phyloP scores from a whole-genome alignment of 495 filamentous ascomycete genomes.

The Podospora pseudoanserina region DNA sequence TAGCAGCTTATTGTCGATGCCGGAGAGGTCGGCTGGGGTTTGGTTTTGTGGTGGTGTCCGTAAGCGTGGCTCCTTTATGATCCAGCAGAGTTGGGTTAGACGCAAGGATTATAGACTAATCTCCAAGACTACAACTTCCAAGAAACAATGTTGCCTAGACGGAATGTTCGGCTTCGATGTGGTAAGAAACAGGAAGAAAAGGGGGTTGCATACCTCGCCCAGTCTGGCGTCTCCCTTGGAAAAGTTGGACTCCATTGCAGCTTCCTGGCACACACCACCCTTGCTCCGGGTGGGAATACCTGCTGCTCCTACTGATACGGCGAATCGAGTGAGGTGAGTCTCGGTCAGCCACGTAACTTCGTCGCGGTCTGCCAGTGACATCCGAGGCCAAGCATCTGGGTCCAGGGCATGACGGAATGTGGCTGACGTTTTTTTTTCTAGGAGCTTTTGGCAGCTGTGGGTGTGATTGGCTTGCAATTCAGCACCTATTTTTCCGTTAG shows the following conservation, averaged over 20 bases:
- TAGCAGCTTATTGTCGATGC: background rate
- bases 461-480: too few relatives aligned
- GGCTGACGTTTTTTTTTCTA: background rate
- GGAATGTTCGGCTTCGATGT: background rate
- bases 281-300: background rate
- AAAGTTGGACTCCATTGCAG: slow-evolving; percentile 11
- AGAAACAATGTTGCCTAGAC: background rate
- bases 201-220: slow-evolving; percentile 3
- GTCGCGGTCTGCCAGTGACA: slow-evolving; percentile 2
- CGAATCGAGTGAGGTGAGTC: background rate
- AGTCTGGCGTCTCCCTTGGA: slow-evolving; percentile 1
- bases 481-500: too few relatives aligned
- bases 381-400: slow-evolving; percentile 4
- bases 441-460: background rate
- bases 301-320: slow-evolving; percentile 1
- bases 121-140: background rate
- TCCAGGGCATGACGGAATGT: slow-evolving; percentile 10
- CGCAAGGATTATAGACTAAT: slow-evolving; percentile 2
- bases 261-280: background rate
- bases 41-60: background rate
- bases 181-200: background rate
- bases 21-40: background rate
- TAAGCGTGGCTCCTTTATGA: background rate
- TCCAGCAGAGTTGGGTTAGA: background rate
- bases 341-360: slow-evolving; percentile 2